Conservation (phyloP, 2,329 filamentous ascomycete genomes). For the Phaeophleospora eucalypticola region DNA sequence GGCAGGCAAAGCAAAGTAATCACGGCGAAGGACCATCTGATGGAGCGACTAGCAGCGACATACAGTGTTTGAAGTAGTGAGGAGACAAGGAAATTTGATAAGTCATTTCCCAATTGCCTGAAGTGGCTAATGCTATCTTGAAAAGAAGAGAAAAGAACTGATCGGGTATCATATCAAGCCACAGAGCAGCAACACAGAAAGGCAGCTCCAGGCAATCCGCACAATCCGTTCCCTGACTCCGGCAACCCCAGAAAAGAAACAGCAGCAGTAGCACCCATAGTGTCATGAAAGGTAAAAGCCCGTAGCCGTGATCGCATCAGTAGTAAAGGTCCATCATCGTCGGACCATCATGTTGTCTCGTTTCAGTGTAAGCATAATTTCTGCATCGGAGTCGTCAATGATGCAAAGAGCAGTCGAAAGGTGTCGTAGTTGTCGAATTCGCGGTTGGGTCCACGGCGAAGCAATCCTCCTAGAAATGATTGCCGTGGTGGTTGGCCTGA, state of each 20-base stretch:
- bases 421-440: too few relatives aligned
- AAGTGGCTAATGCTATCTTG: too few relatives aligned
- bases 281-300: background rate
- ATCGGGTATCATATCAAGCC: constrained; percentile 8
- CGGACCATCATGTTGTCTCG: too few relatives aligned
- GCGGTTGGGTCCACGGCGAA: too few relatives aligned
- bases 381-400: too few relatives aligned
- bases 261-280: background rate
- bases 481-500: constrained; percentile 5
- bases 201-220: background rate
- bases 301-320: background rate
- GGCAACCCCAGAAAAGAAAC: background rate
- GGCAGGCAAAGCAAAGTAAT: constrained; percentile 42
- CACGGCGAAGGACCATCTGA: constrained; percentile 58
- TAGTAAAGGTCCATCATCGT: too few relatives aligned
- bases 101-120: background rate
- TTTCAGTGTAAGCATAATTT: too few relatives aligned
- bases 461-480: background rate
- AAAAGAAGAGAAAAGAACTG: too few relatives aligned
- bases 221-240: background rate
- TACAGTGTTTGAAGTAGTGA: constrained; percentile 41
- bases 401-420: too few relatives aligned
- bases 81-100: background rate
- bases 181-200: background rate
- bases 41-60: constrained; percentile 54